These are phyloP conservation scores for Apiotrichum akiyoshidainum DNA, from an alignment of 1,284 basidiomycete genomes.

Conservation along the genomic window DNA sequence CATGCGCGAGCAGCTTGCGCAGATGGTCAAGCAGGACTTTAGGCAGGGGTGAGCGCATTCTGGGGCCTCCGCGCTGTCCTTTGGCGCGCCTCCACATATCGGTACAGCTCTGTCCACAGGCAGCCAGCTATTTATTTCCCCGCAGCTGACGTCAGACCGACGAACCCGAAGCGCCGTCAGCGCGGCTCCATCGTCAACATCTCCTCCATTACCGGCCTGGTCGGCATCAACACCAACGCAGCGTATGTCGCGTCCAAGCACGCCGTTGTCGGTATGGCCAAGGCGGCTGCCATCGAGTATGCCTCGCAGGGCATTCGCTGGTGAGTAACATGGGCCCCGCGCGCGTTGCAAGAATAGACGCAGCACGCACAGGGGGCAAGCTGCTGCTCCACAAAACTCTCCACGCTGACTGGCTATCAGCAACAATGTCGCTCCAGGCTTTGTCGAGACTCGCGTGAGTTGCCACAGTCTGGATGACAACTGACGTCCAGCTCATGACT, in stretches of 20 bases:
- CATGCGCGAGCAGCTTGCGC: slow-evolving; percentile 19
- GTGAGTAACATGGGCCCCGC: neutral
- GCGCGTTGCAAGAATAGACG: neutral
- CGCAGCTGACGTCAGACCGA: neutral
- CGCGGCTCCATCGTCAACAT: slow-evolving; percentile 26
- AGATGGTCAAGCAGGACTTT: slow-evolving; percentile 24
- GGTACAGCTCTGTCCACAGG: too few species aligned
- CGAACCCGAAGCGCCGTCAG: slow-evolving; percentile 11
- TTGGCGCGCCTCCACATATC: neutral
- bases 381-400: neutral
- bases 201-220: slow-evolving; percentile 12
- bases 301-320: slow-evolving; percentile 14
- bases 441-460: slow-evolving; percentile 3
- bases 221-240: slow-evolving; percentile 3
- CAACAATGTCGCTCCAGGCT: slow-evolving; percentile 17
- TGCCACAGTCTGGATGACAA: neutral
- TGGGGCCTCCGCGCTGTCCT: neutral
- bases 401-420: neutral
- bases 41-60: neutral
- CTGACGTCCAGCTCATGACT: neutral
- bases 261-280: slow-evolving; percentile 23
- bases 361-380: too few species aligned
- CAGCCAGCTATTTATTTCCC: too few species aligned
- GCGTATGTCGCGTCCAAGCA: slow-evolving; percentile 24
- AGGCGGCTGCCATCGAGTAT: slow-evolving; percentile 21